Conservation (phyloP, 805 yeast species). For the Zygotorulaspora sp. region DNA sequence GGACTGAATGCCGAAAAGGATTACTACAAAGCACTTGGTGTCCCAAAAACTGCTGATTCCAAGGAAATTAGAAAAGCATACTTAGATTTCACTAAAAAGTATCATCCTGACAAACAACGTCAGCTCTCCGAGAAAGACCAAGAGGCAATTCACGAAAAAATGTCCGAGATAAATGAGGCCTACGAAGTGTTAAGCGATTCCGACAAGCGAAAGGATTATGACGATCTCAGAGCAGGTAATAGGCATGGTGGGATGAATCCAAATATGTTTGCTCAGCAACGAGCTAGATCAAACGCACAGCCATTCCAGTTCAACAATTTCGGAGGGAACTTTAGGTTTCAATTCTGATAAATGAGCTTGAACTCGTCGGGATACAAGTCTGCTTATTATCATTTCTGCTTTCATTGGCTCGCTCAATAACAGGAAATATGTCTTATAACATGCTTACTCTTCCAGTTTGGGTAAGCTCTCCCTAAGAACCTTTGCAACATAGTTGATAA, state of each 20-base stretch:
- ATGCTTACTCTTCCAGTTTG: too few species aligned
- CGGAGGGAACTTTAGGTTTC: constrained; percentile 13
- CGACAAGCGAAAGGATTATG: constrained; percentile 61
- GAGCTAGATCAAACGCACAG: constrained; percentile 14
- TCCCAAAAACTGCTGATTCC: constrained; percentile 61
- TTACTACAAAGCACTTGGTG: constrained; percentile 73
- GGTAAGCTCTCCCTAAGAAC: too few species aligned
- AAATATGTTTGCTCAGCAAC: constrained; percentile 12
- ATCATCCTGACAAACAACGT: constrained; percentile 89
- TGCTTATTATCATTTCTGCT: too few species aligned
- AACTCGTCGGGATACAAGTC: too few species aligned
- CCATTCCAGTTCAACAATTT: constrained; percentile 22
- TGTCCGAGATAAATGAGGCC: constrained; percentile 91
- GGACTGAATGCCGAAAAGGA: constrained; percentile 46
- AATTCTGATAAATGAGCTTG: too few species aligned
- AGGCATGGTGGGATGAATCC: constrained; percentile 5
- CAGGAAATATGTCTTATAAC: too few species aligned
- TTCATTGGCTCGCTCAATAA: too few species aligned
- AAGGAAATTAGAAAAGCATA: constrained; percentile 76
- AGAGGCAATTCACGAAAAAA: constrained; percentile 70
- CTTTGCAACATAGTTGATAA: too few species aligned
- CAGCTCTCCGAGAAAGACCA: constrained; percentile 52
- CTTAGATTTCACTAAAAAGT: constrained; percentile 68
- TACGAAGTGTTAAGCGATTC: constrained; percentile 77
- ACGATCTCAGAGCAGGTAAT: constrained; percentile 38